Percentiles rank a stretch among this genome's conserved stretches.
These are phyloP conservation scores for Eucalyptus sp. DNA, from an alignment of 345 rosid species.

Conservation along the genomic window DNA sequence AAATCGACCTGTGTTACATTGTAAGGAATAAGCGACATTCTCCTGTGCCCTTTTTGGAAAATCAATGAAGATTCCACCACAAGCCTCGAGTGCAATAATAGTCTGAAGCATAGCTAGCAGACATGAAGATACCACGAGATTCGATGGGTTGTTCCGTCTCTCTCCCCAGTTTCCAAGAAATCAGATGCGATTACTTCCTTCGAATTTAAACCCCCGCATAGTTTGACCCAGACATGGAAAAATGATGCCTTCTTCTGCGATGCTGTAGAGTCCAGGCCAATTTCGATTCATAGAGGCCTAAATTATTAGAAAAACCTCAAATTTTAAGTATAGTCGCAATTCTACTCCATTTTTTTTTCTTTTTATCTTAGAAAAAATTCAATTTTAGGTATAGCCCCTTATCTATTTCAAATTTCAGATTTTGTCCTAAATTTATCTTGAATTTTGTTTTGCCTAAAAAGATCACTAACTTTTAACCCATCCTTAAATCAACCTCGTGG, in stretches of 20 bases:
- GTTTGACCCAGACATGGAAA: not conserved
- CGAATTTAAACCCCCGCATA: not conserved
- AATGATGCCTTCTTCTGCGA: not conserved
- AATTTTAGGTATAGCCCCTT: too few relatives aligned
- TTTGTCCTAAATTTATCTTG: too few relatives aligned
- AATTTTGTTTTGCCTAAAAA: too few relatives aligned
- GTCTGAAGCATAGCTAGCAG: not conserved
- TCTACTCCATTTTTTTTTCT: too few relatives aligned
- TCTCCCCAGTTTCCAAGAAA: not conserved
- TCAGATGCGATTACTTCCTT: not conserved
- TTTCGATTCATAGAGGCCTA: not conserved
- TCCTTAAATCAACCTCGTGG: too few relatives aligned
- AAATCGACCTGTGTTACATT: not conserved
- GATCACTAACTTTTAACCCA: too few relatives aligned
- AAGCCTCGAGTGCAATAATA: not conserved
- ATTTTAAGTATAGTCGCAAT: too few relatives aligned
- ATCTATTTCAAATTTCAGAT: too few relatives aligned
- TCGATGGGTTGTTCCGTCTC: not conserved
- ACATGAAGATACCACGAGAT: not conserved
- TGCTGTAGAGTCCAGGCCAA: not conserved
- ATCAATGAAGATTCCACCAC: not conserved
- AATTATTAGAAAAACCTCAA: too few relatives aligned
- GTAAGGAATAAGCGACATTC: not conserved
- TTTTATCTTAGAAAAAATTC: too few relatives aligned
- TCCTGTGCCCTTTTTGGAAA: not conserved